These are phyloP conservation scores for Lipomyces sp. DNA, from an alignment of 805 yeast species.

Conservation along the genomic window DNA sequence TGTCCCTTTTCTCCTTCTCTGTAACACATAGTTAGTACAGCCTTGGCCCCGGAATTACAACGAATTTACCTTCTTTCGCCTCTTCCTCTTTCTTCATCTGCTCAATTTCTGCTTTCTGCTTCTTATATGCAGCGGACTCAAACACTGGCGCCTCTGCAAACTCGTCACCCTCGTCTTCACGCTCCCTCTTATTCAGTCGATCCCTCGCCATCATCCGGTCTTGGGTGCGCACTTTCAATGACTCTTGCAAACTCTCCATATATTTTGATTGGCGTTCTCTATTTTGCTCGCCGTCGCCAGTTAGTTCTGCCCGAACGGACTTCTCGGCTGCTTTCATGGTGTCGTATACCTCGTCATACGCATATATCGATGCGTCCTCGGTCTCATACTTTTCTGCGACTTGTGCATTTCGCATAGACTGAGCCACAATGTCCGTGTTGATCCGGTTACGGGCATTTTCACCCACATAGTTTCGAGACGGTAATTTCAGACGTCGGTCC, in stretches of 20 bases:
- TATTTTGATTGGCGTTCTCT: conserved; percentile 44
- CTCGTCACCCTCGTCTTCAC: conserved; percentile 50
- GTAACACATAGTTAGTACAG: background rate
- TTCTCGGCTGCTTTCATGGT: conserved; percentile 46
- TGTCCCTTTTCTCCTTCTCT: conserved; percentile 14
- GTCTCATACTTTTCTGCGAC: conserved; percentile 8
- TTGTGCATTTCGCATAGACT: conserved; percentile 18
- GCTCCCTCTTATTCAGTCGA: conserved; percentile 47
- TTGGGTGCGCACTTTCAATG: conserved; percentile 53
- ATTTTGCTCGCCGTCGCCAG: conserved; percentile 14
- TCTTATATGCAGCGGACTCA: conserved; percentile 55
- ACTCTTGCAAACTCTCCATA: conserved; percentile 51
- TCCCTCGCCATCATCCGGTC: conserved; percentile 53
- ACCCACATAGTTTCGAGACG: background rate
- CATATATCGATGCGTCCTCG: conserved; percentile 43
- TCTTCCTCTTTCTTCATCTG: conserved; percentile 36
- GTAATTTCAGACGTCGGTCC: conserved; percentile 6
- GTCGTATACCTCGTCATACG: conserved; percentile 57
- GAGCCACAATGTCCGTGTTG: conserved; percentile 28
- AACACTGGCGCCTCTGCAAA: conserved; percentile 52
- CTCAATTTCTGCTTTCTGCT: conserved; percentile 46
- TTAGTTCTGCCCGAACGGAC: conserved; percentile 11
- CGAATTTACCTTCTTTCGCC: conserved; percentile 20
- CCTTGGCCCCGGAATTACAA: background rate
- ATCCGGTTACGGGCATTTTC: conserved; percentile 6